phyloP scores from a whole-genome alignment of 257 asterid genomes.

The Parsonsia alboflavescens region DNA sequence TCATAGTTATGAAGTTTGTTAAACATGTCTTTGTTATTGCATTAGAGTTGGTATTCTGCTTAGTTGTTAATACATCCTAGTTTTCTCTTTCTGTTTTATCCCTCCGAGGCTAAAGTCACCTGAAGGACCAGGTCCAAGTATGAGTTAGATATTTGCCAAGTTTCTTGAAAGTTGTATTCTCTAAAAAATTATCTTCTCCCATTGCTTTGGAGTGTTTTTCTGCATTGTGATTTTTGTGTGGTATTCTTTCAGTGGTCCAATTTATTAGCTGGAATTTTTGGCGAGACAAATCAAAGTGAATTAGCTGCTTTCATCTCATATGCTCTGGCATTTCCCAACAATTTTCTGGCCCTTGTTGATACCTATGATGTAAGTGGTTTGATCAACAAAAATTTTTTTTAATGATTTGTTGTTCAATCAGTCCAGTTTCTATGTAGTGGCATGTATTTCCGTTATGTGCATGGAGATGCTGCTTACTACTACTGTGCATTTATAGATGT shows the following conservation, averaged over 20 bases:
- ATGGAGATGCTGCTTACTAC: neutral
- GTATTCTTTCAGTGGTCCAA: conserved; percentile 42
- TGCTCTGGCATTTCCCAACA: conserved; percentile 88
- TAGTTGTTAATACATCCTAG: neutral
- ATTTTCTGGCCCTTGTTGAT: conserved; percentile 88
- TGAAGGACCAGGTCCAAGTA: neutral
- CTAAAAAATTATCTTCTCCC: conserved; percentile 8
- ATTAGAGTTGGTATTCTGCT: neutral
- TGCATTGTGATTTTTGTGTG: conserved; percentile 5
- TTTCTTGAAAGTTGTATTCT: neutral
- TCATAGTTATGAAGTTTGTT: neutral
- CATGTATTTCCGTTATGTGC: neutral
- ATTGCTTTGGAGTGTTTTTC: conserved; percentile 11
- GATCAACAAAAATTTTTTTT: neutral
- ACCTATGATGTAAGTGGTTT: conserved; percentile 79
- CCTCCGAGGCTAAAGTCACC: neutral
- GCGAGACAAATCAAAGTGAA: conserved; percentile 89
- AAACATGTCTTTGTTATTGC: neutral
- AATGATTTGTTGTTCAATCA: neutral
- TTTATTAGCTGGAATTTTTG: conserved; percentile 56
- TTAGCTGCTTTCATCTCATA: conserved; percentile 83
- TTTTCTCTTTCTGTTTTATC: neutral
- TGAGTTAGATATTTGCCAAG: neutral
- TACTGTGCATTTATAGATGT: neutral
- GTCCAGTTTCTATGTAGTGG: neutral